Conservation (phyloP, 169 alveolate genomes). For the Cryptosporidium bovis region DNA sequence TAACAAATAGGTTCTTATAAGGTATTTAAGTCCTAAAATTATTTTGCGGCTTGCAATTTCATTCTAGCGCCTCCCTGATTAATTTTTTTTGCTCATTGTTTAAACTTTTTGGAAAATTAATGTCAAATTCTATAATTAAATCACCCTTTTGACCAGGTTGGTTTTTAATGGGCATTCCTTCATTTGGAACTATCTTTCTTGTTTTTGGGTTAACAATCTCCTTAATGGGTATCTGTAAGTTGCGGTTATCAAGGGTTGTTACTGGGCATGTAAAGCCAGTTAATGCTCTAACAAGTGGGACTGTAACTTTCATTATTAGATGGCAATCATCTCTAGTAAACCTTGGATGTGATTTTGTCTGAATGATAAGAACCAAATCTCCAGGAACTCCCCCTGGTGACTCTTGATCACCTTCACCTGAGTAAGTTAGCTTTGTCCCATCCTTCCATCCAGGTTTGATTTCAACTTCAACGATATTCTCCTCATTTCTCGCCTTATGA, state of each 20-base stretch:
- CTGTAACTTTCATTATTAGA: slow-evolving; percentile 85
- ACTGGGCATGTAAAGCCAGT: slow-evolving; percentile 87
- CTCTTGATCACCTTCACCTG: slow-evolving; percentile 88
- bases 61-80: slow-evolving; percentile 77
- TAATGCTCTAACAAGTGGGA: slow-evolving; percentile 86
- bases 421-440: slow-evolving; percentile 86
- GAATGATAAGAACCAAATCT: slow-evolving; percentile 83
- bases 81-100: slow-evolving; percentile 84
- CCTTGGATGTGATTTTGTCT: slow-evolving; percentile 83
- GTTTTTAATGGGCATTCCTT: slow-evolving; percentile 85
- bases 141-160: slow-evolving; percentile 84
- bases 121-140: slow-evolving; percentile 85
- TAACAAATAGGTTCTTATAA: no score
- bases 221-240: slow-evolving; percentile 82
- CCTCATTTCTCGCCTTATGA: slow-evolving; percentile 83
- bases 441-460: slow-evolving; percentile 90
- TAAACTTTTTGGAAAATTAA: slow-evolving; percentile 83
- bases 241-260: slow-evolving; percentile 87
- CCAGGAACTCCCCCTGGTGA: slow-evolving; percentile 86
- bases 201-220: slow-evolving; percentile 85
- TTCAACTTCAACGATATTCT: slow-evolving; percentile 85
- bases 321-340: slow-evolving; percentile 84
- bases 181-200: slow-evolving; percentile 84
- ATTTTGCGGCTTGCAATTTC: background rate
- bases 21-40: no score